Evolutionary conservation across 208 protist genomes (phyloP).

Genomic region (Blechomonas ayalai): DNA sequence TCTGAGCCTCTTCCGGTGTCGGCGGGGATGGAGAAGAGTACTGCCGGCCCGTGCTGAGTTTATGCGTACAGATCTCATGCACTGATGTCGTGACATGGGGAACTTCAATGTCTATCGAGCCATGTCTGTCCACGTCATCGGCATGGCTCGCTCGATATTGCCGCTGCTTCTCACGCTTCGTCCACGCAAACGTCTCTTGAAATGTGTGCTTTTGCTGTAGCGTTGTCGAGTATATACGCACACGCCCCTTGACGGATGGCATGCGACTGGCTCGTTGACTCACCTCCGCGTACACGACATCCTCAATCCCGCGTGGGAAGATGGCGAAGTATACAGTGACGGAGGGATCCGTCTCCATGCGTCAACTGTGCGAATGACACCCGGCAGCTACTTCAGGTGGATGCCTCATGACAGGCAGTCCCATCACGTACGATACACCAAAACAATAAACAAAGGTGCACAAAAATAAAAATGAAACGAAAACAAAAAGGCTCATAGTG

Average conservation of each 20-base stretch:
- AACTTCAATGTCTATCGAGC: too few relatives aligned
- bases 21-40: not conserved
- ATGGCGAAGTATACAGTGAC: conserved; percentile 15
- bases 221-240: too few relatives aligned
- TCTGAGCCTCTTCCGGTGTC: not conserved
- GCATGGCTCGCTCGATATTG: too few relatives aligned
- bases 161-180: too few relatives aligned
- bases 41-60: not conserved
- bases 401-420: too few relatives aligned
- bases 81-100: too few relatives aligned
- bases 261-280: not conserved
- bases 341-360: not conserved
- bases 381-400: not conserved
- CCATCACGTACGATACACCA: conserved; percentile 1
- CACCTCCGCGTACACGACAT: conserved; percentile 16
- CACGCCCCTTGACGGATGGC: not conserved
- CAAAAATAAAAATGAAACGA: conserved; percentile 1
- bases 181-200: too few relatives aligned
- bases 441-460: conserved; percentile 18
- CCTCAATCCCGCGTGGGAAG: conserved; percentile 37
- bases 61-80: not conserved
- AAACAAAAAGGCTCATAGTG: not conserved
- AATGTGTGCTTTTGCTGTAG: too few relatives aligned
- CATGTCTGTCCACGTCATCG: too few relatives aligned
- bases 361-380: not conserved